These are phyloP conservation scores for Phoenix dactylifera DNA, from an alignment of 176 grass and related monocot species.

Conservation along the genomic window DNA sequence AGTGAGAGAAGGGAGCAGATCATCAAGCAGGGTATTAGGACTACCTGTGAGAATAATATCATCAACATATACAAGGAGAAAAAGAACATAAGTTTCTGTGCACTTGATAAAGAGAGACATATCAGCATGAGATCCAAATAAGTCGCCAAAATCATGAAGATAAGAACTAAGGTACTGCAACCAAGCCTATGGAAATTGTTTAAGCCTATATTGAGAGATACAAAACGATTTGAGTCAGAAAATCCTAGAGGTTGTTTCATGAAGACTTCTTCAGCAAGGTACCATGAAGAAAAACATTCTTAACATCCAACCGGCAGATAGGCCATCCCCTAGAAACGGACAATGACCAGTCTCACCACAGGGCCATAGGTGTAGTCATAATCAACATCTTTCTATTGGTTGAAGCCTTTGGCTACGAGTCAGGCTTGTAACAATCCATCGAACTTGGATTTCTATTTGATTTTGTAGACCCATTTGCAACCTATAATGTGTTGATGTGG, in stretches of 20 bases:
- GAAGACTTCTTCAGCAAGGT: neutral
- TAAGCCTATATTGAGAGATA: neutral
- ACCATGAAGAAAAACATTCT: slow-evolving; percentile 11
- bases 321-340: neutral
- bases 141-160: neutral
- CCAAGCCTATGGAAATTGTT: neutral
- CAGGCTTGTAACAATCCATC: neutral
- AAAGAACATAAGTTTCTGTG: no score
- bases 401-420: slow-evolving; percentile 6
- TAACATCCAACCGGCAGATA: neutral
- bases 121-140: neutral
- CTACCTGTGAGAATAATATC: neutral
- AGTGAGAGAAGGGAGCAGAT: no score
- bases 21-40: no score
- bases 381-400: neutral
- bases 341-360: neutral
- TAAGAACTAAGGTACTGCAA: neutral
- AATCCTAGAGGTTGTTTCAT: neutral
- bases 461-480: neutral
- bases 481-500: neutral
- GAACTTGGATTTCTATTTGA: neutral
- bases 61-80: neutral
- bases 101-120: neutral
- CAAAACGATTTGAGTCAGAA: no score
- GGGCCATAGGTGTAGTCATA: slow-evolving; percentile 2